Evolutionary conservation across 257 asterid genomes (phyloP), one percentile per base, ranked within the genome.

Genomic region (Salvia rosmarinus): DNA sequence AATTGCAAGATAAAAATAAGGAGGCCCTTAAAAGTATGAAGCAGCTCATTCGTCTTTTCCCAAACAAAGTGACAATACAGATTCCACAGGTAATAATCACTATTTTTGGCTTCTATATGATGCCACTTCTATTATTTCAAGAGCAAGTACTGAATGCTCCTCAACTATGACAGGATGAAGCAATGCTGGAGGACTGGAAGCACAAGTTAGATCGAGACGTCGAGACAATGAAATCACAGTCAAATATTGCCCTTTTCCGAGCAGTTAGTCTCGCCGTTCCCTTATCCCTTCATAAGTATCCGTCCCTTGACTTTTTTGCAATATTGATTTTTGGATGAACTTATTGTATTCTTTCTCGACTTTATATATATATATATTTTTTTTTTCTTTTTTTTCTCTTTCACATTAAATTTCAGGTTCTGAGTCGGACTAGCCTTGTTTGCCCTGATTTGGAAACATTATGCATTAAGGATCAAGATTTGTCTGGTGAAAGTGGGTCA

Each of bases 31-130:
- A 92, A 81, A 64, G 89, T 59, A 76, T 81, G 86, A 88, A 88
- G 87, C 97, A 88, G 77, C 92, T 92, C 72, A 75, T 74, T 62
- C 96, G 96, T 17, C 92, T 92, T 78, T 92, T 92, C 75, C 98
- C 98, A 25, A 92, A 90, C 80, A 92, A 90, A 88, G 95, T 92
- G 78, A 74, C 85, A 23, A 84, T 92, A 72, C 98, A 92, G 79
- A 80, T 81, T 71, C 98, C 98, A 30, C 95, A 88, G 96, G 98
- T 92, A 79, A 81, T 92, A 79, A 81, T 61, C 23, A 60, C 1
- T 23, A 34, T 49, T 39, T 13, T 80, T 56, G 75, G 23, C 17
- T 75, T 37, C 39, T 42, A 34, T 68, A 47, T 49, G 35, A 32
- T 62, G 65, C 67, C 54, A 21, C 35, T 75, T 9, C 32, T 59